phyloP scores from a whole-genome alignment of 1,284 basidiomycete genomes.

The Irpex sp. region DNA sequence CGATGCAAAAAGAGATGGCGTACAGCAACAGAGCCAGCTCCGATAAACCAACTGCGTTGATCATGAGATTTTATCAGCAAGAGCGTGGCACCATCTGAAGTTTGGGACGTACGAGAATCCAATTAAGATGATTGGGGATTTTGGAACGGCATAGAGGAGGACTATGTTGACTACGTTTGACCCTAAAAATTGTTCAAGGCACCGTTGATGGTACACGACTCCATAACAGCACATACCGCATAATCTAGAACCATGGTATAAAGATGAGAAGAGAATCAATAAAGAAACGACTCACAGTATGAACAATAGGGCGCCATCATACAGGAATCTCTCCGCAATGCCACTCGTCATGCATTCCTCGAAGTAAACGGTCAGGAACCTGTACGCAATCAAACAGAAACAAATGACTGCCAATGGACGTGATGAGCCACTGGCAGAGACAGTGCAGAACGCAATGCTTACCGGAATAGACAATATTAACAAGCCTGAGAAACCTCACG shows the following conservation, averaged over 20 bases:
- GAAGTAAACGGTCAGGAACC: background rate
- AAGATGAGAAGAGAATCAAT: background rate
- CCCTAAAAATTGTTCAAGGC: background rate
- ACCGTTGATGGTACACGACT: background rate
- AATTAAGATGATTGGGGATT: background rate
- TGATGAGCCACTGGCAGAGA: background rate
- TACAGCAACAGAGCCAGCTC: background rate
- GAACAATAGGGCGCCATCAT: background rate
- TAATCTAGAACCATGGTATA: background rate
- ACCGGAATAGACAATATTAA: background rate
- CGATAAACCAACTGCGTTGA: background rate
- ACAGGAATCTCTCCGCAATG: background rate
- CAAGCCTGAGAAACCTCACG: background rate
- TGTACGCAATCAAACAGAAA: background rate
- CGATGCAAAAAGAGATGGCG: background rate
- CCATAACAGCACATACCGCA: background rate
- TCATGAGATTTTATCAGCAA: background rate
- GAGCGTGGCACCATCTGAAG: no score
- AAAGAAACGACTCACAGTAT: background rate
- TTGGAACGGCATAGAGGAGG: background rate
- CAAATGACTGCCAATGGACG: background rate
- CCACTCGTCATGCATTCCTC: background rate
- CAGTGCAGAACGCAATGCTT: background rate
- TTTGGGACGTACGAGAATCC: background rate
- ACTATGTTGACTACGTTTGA: background rate